phyloP scores from a whole-genome alignment of 2,329 filamentous ascomycete genomes.

The Calonectria montana region DNA sequence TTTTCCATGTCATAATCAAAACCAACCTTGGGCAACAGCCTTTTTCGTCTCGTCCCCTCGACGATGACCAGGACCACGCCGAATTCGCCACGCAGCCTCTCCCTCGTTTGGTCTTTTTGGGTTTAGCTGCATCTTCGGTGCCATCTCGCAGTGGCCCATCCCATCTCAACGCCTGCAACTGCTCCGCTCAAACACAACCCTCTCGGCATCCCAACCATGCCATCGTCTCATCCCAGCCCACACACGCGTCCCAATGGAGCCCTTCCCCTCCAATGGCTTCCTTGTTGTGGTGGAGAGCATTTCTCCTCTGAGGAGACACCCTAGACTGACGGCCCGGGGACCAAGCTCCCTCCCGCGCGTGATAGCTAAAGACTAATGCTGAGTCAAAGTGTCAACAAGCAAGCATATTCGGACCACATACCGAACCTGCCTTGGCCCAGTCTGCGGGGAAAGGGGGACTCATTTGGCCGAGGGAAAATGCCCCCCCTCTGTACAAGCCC shows the following conservation, averaged over 20 bases:
- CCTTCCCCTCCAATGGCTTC: slow-evolving; percentile 25
- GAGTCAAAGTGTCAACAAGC: slow-evolving; percentile 5
- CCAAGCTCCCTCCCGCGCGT: slow-evolving; percentile 23
- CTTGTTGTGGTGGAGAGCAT: slow-evolving; percentile 9
- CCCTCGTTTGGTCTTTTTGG: slow-evolving; percentile 3
- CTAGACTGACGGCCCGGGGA: slow-evolving; percentile 15
- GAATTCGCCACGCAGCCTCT: background rate
- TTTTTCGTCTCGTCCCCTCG: background rate
- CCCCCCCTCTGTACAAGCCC: background rate
- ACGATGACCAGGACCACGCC: background rate
- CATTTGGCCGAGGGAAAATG: slow-evolving; percentile 21
- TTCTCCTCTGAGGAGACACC: background rate
- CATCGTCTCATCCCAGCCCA: slow-evolving; percentile 26
- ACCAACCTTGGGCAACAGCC: background rate
- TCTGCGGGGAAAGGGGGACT: slow-evolving; percentile 16
- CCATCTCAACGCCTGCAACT: background rate
- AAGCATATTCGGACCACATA: background rate
- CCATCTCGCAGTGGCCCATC: background rate
- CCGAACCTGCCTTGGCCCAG: background rate
- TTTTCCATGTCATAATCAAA: background rate
- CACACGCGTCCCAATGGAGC: slow-evolving; percentile 16
- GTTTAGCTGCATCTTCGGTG: slow-evolving; percentile 1
- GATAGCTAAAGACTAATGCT: background rate
- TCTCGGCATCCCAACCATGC: background rate
- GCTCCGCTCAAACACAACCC: slow-evolving; percentile 18